Conservation (phyloP, 148 eudicot genomes). For the Pharnaceum exiguum region DNA sequence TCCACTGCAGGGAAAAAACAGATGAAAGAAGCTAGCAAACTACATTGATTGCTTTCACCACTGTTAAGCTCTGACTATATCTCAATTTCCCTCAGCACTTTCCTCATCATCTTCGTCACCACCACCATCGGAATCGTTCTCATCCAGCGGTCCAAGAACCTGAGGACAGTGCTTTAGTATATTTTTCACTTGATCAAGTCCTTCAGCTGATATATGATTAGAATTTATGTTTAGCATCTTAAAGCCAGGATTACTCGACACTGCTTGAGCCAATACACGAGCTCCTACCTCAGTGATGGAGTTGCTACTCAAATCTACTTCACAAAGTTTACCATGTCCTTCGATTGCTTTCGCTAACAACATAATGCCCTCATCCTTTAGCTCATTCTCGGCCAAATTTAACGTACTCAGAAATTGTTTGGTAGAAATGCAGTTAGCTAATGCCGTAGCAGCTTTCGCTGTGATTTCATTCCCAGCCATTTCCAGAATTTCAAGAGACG, state of each 20-base stretch:
- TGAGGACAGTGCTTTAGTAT: slow-evolving; percentile 34
- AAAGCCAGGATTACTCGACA: slow-evolving; percentile 37
- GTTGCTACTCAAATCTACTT: slow-evolving; percentile 49
- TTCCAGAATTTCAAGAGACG: slow-evolving; percentile 46
- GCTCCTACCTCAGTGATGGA: slow-evolving; percentile 52
- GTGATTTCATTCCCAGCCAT: slow-evolving; percentile 57
- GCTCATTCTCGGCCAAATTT: slow-evolving; percentile 50
- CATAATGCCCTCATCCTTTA: slow-evolving; percentile 53
- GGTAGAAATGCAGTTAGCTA: slow-evolving; percentile 37
- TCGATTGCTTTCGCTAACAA: slow-evolving; percentile 41
- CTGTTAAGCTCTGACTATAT: slow-evolving; percentile 44
- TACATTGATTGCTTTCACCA: slow-evolving; percentile 19
- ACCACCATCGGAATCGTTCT: slow-evolving; percentile 59
- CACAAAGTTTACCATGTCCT: slow-evolving; percentile 37
- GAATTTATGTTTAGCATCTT: slow-evolving; percentile 39
- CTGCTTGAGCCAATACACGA: slow-evolving; percentile 40
- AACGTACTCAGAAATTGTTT: slow-evolving; percentile 31
- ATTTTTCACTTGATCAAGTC: slow-evolving; percentile 46
- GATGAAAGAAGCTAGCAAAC: no score
- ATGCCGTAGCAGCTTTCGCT: slow-evolving; percentile 33
- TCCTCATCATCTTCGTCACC: slow-evolving; percentile 36
- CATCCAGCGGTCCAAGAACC: slow-evolving; percentile 52
- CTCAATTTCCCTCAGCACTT: slow-evolving; percentile 29
- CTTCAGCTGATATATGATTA: slow-evolving; percentile 55
- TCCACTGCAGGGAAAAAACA: no score